Base-by-base conservation (phyloP, 179 eudicot species). In the Amaranthus tricolor region DNA sequence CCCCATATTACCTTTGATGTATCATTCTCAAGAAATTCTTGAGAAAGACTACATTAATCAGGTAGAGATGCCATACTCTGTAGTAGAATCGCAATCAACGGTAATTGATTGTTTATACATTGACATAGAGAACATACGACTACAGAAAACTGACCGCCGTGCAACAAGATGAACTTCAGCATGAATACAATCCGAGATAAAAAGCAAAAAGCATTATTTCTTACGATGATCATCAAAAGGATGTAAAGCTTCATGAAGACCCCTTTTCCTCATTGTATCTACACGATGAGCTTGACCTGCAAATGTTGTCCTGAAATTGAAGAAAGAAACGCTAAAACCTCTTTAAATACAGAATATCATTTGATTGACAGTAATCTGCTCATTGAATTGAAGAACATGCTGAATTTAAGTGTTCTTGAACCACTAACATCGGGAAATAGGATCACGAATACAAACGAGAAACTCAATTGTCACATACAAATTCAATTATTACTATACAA, bases 161-260 rank as follows among this genome's bases (percentile, higher is more conserved):
- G 31, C 48, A 66, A 14, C 40, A 44, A 14, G 54, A 45, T 8
- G 5, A 20, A 63, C 31, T 43, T 2, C 1, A 43, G 6, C 14
- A 43, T 7, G 31, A 24, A 57, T 13, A 62, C 20, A 54, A 58
- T 53, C 45, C 57, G 19, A 51, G 9, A 12, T 50, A 43, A n/a
- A 10, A 59, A 44, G 43, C 31, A 49, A 6, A 11, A 45, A 60
- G 50, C 40, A 7, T 48, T 13, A 16, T 24, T 60, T 68, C 87
- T 82, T 78, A 85, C 87, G 85, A 51, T 71, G 71, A 11, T 82
- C 85, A 60, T 80, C 80, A 20, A 85, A 85, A 67, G 87, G 83
- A 72, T 85, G 87, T 47, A 71, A 76, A 9, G 76, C 55, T 57
- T 73, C 66, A 72, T 77, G 78, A 58, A 80, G 79, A 48, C 74